These are phyloP conservation scores for Syzygium oleosum DNA, from an alignment of 345 rosid species.

Conservation along the genomic window DNA sequence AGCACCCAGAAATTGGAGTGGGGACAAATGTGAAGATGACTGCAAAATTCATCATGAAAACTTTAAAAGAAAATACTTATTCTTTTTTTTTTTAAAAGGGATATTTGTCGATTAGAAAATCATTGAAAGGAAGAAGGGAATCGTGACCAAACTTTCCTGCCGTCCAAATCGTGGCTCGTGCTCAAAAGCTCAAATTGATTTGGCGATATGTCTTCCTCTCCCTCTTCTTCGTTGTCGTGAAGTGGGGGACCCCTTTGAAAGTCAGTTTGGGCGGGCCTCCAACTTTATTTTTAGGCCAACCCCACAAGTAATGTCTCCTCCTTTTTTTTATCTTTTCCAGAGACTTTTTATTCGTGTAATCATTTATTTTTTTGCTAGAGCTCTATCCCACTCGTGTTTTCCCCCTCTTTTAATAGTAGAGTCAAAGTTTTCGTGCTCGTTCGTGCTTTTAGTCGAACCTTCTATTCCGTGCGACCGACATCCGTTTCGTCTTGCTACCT, in stretches of 20 bases:
- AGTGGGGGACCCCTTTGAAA: not conserved
- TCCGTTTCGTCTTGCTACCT: not conserved
- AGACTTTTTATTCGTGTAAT: not conserved
- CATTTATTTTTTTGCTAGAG: not conserved
- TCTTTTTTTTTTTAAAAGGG: fast-evolving
- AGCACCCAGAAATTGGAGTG: not conserved
- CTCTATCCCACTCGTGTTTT: not conserved
- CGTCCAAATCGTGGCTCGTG: not conserved
- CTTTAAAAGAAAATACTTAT: not conserved
- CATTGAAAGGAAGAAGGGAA: not conserved
- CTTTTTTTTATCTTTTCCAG: not conserved
- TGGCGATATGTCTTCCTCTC: not conserved
- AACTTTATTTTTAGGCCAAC: not conserved
- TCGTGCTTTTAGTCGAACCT: too few relatives aligned
- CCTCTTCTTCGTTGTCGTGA: not conserved
- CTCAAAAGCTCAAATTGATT: not conserved
- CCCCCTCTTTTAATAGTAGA: not conserved
- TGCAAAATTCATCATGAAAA: not conserved
- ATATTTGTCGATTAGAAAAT: not conserved
- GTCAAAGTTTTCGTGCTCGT: too few relatives aligned
- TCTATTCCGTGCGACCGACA: not conserved
- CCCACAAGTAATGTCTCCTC: too few relatives aligned
- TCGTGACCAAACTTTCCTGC: not conserved
- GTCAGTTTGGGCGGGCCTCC: not conserved
- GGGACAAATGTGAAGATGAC: not conserved